Evolutionary conservation across 441 rosid genomes (phyloP).

Genomic region (Bruguiera hainesii): DNA sequence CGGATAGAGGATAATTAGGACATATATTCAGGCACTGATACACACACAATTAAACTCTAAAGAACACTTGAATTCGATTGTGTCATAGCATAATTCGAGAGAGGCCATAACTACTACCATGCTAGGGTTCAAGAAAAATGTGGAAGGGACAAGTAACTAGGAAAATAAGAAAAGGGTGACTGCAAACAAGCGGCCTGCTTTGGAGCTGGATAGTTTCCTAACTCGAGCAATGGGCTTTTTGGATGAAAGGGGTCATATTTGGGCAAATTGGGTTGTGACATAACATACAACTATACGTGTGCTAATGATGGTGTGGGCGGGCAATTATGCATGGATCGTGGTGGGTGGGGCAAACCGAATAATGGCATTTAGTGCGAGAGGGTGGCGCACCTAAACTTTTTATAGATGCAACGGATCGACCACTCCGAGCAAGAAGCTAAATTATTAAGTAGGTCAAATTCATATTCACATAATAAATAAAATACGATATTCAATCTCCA

Average conservation of each 20-base stretch:
- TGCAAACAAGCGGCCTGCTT: background rate
- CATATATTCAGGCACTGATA: background rate
- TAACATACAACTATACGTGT: no score
- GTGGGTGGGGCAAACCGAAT: constrained; percentile 18
- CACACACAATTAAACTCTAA: background rate
- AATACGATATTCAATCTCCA: no score
- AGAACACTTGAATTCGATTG: background rate
- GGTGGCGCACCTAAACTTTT: no score
- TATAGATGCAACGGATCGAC: no score
- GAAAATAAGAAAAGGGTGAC: background rate
- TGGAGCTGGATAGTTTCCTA: no score
- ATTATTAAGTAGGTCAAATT: no score
- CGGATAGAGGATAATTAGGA: constrained; percentile 1
- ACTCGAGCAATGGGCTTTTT: background rate
- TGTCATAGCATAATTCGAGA: background rate
- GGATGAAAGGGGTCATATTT: background rate
- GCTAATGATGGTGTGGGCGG: constrained; percentile 6
- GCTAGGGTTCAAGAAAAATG: background rate
- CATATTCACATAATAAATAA: no score
- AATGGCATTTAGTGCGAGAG: no score
- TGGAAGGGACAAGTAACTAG: background rate
- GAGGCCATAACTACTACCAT: no score
- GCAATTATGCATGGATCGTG: constrained; percentile 46
- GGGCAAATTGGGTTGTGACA: background rate
- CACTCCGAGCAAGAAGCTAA: no score